Conservation (phyloP, 345 rosid genomes). For the Reutealis trisperma region DNA sequence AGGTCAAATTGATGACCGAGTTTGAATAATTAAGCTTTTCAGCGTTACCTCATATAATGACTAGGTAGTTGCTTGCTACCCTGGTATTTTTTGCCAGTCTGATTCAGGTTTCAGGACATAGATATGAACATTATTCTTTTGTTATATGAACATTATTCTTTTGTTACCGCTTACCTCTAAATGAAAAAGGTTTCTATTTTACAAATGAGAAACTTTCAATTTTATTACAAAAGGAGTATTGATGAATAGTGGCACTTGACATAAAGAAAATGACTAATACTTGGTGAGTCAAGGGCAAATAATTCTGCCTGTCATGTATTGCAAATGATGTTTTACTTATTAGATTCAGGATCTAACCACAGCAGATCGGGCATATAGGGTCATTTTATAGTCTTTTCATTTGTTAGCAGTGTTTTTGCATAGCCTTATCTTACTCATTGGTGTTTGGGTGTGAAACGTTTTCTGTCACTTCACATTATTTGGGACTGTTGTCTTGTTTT, state of each 20-base stretch:
- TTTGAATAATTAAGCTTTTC: too few species aligned
- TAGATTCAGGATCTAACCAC: conserved; percentile 1
- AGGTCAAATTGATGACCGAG: neutral
- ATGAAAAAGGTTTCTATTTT: neutral
- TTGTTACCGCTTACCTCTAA: neutral
- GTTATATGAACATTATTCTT: neutral
- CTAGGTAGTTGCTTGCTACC: neutral
- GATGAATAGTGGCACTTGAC: neutral
- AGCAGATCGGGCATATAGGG: neutral
- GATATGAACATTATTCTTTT: neutral
- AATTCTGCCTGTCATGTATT: neutral
- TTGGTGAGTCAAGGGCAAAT: neutral
- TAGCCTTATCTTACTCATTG: neutral
- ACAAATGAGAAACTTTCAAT: neutral
- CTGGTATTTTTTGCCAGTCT: neutral
- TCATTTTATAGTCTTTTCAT: neutral
- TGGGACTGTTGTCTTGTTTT: neutral
- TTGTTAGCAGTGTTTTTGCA: neutral
- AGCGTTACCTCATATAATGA: neutral
- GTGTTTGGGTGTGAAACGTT: neutral
- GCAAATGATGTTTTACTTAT: neutral
- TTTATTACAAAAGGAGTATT: neutral
- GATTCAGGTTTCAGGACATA: neutral
- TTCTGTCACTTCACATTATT: neutral
- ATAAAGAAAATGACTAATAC: neutral